Evolutionary conservation across 139 green algal species (phyloP), one percentile per base, ranked within the genome.

Genomic region (Tetradesmus lagerheimii): DNA sequence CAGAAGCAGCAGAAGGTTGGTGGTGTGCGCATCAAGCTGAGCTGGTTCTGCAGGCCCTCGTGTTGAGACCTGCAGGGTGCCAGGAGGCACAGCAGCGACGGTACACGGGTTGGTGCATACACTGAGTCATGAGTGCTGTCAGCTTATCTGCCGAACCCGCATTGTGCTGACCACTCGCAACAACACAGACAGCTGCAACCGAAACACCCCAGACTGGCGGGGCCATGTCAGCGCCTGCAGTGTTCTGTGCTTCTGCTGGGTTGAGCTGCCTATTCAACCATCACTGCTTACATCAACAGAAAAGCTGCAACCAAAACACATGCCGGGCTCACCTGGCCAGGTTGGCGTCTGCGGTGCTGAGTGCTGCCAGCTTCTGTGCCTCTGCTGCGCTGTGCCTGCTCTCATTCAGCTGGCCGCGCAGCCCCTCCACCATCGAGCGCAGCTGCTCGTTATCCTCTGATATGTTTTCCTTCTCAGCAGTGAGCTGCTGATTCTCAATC

Each of bases 261-360:
- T 57, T 57, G 45, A 57, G 45, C 45, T 12, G 45, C 45, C 45
- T 12, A 9, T 16, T 14, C 64, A 75, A 14, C 23, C 64, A 18
- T 31, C 8, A 14, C 23, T 11, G 64, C 64, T 35, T 18, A 77
- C 25, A 37, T 23, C 29, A 5, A 77, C 66, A 38, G 9, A 14
- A 2, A 77, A 16, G n/a, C 25, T 31, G 45, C 64, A 75, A n/a
- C n/a, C n/a, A n/a, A n/a, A n/a, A n/a, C n/a, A n/a, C n/a, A n/a
- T n/a, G n/a, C n/a, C n/a, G n/a, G n/a, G 23, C 71, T 79, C 71
- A 79, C 71, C 71, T n/a, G 20, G 71, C 71, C 29, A 79, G 71
- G 31, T 79, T 38, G 1, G 71, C n/a, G 31, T 79, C 71, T 37
- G 71, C 71, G 8, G 71, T 79, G 71, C 71, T 79, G 71, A 79